phyloP scores from a whole-genome alignment of 169 alveolate species.

The Eimeria zaria region DNA sequence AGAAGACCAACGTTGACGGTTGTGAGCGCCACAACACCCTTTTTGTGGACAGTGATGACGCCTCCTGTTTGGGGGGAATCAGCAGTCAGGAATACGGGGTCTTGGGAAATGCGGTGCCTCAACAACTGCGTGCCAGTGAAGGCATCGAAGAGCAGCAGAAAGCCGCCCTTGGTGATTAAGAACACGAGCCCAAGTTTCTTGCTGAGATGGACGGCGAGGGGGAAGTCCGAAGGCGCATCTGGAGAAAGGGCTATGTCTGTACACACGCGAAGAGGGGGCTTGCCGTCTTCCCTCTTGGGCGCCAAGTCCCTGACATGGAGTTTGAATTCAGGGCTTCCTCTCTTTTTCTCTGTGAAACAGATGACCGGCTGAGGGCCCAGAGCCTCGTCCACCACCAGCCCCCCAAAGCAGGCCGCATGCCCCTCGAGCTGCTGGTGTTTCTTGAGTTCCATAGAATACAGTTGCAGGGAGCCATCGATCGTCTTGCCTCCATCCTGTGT shows the following conservation, averaged over 20 bases:
- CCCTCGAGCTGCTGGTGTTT: slow-evolving; percentile 97
- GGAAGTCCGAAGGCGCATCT: slow-evolving; percentile 89
- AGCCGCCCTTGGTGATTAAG: slow-evolving; percentile 92
- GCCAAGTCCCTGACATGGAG: slow-evolving; percentile 84
- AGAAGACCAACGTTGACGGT: slow-evolving; percentile 79
- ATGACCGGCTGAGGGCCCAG: slow-evolving; percentile 88
- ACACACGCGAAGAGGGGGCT: slow-evolving; percentile 81
- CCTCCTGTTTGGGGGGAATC: slow-evolving; percentile 88
- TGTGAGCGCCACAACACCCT: slow-evolving; percentile 87
- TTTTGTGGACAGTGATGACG: slow-evolving; percentile 87
- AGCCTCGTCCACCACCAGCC: slow-evolving; percentile 92
- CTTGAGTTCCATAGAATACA: slow-evolving; percentile 90
- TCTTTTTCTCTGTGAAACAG: slow-evolving; percentile 86
- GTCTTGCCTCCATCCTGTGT: slow-evolving; percentile 93
- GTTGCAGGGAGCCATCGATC: slow-evolving; percentile 96
- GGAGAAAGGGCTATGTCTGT: slow-evolving; percentile 76
- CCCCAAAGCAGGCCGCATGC: slow-evolving; percentile 97
- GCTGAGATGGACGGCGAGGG: slow-evolving; percentile 87
- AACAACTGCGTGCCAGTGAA: slow-evolving; percentile 87
- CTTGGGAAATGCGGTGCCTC: slow-evolving; percentile 84
- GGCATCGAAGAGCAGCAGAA: slow-evolving; percentile 89
- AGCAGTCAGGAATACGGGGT: slow-evolving; percentile 86
- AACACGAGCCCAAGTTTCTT: slow-evolving; percentile 89
- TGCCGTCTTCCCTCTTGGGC: slow-evolving; percentile 82
- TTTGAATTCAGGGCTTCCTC: slow-evolving; percentile 70